phyloP scores from a whole-genome alignment of 1,139 yeast genomes.

The Hansenula lynferdii region DNA sequence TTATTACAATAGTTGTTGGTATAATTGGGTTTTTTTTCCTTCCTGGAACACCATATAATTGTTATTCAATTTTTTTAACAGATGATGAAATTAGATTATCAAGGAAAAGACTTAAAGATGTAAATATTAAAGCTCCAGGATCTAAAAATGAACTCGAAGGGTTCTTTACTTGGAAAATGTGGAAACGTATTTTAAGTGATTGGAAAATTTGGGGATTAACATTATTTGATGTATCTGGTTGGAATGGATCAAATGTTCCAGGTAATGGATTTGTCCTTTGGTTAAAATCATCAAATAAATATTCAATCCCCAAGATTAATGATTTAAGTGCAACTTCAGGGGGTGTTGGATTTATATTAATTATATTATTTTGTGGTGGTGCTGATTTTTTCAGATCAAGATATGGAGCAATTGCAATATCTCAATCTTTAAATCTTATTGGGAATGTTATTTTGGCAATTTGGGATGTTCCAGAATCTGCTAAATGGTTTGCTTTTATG shows the following conservation, averaged over 20 bases:
- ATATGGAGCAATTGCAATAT: constrained; percentile 51
- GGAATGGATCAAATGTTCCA: constrained; percentile 46
- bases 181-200: constrained; percentile 43
- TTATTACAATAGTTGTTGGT: constrained; percentile 57
- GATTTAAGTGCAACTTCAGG: constrained; percentile 21
- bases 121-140: constrained; percentile 34
- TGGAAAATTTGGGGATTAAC: constrained; percentile 10
- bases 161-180: constrained; percentile 33
- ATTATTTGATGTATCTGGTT: constrained; percentile 43
- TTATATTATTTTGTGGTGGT: constrained; percentile 37
- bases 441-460: constrained; percentile 40
- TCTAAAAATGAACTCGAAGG: constrained; percentile 13
- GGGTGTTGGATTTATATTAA: constrained; percentile 38
- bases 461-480: constrained; percentile 68
- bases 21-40: constrained; percentile 54
- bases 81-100: constrained; percentile 56
- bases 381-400: constrained; percentile 51
- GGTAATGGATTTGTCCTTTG: constrained; percentile 31
- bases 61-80: constrained; percentile 50
- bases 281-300: constrained; percentile 20
- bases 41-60: constrained; percentile 67
- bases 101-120: constrained; percentile 44
- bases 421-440: constrained; percentile 43
- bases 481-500: constrained; percentile 65
- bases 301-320: constrained; percentile 21